These are phyloP conservation scores for Aspergillus sparsus DNA, from an alignment of 495 filamentous ascomycete genomes.

Conservation along the genomic window DNA sequence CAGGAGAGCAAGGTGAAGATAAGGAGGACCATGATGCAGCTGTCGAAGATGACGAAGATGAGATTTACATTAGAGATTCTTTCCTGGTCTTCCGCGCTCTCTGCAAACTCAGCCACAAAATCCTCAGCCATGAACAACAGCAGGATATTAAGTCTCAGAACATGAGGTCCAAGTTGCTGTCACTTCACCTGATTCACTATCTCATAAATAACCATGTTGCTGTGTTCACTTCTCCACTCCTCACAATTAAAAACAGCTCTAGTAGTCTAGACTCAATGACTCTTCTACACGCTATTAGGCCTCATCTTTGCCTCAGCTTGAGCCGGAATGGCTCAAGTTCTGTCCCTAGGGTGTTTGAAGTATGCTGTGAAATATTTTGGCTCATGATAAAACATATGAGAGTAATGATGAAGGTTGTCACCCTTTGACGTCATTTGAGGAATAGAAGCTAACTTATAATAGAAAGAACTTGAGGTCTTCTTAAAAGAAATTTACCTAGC, in stretches of 20 bases:
- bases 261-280: conserved; percentile 80
- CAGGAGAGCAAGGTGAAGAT: conserved; percentile 50
- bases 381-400: conserved; percentile 92
- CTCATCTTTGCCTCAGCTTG: conserved; percentile 90
- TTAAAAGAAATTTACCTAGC: conserved; percentile 96
- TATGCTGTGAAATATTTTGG: conserved; percentile 97
- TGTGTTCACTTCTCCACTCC: conserved; percentile 84
- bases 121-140: conserved; percentile 83
- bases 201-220: conserved; percentile 86
- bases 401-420: conserved; percentile 80
- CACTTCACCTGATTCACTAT: conserved; percentile 90
- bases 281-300: conserved; percentile 93
- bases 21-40: conserved; percentile 49
- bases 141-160: conserved; percentile 89
- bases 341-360: conserved; percentile 87
- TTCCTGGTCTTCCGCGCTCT: conserved; percentile 97
- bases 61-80: conserved; percentile 93
- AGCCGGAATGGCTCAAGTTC: conserved; percentile 94
- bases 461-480: conserved; percentile 98
- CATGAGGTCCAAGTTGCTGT: conserved; percentile 96
- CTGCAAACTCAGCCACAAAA: conserved; percentile 94
- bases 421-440: not conserved
- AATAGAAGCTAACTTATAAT: conserved; percentile 20
- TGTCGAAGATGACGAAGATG: conserved; percentile 83
- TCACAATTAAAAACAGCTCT: conserved; percentile 87